Percentiles rank a stretch among this genome's conserved stretches.
Evolutionary conservation across 2,329 filamentous ascomycete genomes (phyloP).

Genomic region (Thermothelomyces thermophilus): DNA sequence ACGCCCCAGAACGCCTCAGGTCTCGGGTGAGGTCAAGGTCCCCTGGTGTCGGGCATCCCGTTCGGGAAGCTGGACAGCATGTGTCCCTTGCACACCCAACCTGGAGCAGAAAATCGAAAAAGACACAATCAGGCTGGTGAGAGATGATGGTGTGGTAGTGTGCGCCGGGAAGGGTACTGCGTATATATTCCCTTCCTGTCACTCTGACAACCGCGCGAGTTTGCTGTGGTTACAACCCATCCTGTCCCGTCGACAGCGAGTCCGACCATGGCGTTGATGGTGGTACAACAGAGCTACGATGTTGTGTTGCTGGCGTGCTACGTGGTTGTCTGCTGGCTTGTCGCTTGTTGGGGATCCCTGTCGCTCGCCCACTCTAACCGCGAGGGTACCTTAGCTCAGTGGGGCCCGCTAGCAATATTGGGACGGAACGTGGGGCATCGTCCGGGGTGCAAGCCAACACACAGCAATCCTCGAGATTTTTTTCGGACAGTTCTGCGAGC

Average conservation of each 20-base stretch:
- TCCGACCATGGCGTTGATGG: slow-evolving; percentile 7
- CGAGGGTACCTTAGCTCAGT: slow-evolving; percentile 10
- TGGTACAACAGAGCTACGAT: slow-evolving; percentile 15
- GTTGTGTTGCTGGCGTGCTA: slow-evolving; percentile 27
- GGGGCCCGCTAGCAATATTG: slow-evolving; percentile 19
- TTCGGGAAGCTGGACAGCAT: slow-evolving; percentile 8
- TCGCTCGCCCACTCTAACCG: slow-evolving; percentile 18
- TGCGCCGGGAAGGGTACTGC: background rate
- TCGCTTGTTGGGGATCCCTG: slow-evolving; percentile 26
- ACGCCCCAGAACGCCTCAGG: background rate
- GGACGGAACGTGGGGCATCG: slow-evolving; percentile 16
- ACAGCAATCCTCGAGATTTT: slow-evolving; percentile 16
- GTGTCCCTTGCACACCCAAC: slow-evolving; percentile 4
- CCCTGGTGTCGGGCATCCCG: slow-evolving; percentile 9
- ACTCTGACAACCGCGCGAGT: background rate
- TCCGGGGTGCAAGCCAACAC: slow-evolving; percentile 9
- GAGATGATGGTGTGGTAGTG: background rate
- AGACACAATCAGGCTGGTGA: slow-evolving; percentile 2
- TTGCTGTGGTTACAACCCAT: background rate
- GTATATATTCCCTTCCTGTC: slow-evolving; percentile 1
- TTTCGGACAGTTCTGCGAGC: slow-evolving; percentile 9
- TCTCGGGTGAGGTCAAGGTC: slow-evolving; percentile 12
- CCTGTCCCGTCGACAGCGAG: background rate
- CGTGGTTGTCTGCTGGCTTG: slow-evolving; percentile 35
- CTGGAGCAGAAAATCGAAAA: background rate